Conservation (phyloP, 768 basidiomycete species). For the Xerocomus potaroensis region DNA sequence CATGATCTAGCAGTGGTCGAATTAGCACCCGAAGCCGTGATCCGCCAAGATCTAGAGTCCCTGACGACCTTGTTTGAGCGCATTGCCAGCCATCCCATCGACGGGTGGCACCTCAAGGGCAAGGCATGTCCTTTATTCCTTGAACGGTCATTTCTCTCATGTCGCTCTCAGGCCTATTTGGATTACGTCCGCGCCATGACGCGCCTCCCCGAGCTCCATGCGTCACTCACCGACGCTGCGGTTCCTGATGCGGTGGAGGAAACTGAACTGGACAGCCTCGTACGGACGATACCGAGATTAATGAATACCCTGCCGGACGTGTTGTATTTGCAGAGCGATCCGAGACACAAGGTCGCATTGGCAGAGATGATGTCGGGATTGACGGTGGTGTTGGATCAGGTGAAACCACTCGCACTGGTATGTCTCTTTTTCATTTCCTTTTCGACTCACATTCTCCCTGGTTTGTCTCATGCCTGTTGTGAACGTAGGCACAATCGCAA, state of each 20-base stretch:
- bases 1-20: slow-evolving; percentile 84
- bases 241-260: slow-evolving; percentile 44
- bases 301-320: slow-evolving; percentile 68
- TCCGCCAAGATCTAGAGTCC: slow-evolving; percentile 52
- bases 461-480: background rate
- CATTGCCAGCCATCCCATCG: slow-evolving; percentile 54
- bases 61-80: slow-evolving; percentile 64
- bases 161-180: slow-evolving; percentile 51
- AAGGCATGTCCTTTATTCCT: slow-evolving; percentile 47
- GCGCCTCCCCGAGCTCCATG: slow-evolving; percentile 52
- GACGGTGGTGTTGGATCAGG: slow-evolving; percentile 53
- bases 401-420: slow-evolving; percentile 59
- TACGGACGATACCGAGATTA: slow-evolving; percentile 56
- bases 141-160: slow-evolving; percentile 2
- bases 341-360: slow-evolving; percentile 65
- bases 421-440: slow-evolving; percentile 21
- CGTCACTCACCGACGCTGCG: slow-evolving; percentile 38
- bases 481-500: slow-evolving; percentile 36
- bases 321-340: slow-evolving; percentile 50
- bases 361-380: slow-evolving; percentile 70
- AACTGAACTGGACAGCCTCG: slow-evolving; percentile 56
- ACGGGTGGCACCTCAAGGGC: slow-evolving; percentile 80
- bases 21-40: slow-evolving; percentile 82
- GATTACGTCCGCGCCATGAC: slow-evolving; percentile 68
- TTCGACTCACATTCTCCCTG: background rate